phyloP scores from a whole-genome alignment of 768 basidiomycete genomes.

The Guyanaporus albipodus region DNA sequence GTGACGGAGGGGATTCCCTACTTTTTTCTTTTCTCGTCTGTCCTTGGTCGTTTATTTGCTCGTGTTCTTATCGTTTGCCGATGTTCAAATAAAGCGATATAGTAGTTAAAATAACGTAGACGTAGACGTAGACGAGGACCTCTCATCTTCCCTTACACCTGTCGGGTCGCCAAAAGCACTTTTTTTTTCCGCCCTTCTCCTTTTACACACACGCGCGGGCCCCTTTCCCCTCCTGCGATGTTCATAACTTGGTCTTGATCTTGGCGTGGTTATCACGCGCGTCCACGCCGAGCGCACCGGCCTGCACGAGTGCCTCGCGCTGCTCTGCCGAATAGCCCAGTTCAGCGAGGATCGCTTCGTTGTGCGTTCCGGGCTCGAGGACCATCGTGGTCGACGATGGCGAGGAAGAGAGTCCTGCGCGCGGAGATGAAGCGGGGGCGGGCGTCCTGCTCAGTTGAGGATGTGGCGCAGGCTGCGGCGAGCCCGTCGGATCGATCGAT shows the following conservation, averaged over 20 bases:
- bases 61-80: too few relatives aligned
- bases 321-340: slow-evolving; percentile 45
- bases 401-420: too few relatives aligned
- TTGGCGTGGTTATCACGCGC: slow-evolving; percentile 15
- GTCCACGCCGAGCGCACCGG: slow-evolving; percentile 47
- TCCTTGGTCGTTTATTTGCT: neutral
- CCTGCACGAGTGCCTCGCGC: slow-evolving; percentile 35
- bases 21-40: neutral
- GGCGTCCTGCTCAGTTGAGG: slow-evolving; percentile 41
- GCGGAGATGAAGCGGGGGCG: slow-evolving; percentile 8
- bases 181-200: too few relatives aligned
- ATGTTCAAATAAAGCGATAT: slow-evolving; percentile 4
- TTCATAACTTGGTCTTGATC: slow-evolving; percentile 24
- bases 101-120: slow-evolving; percentile 13
- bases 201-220: too few relatives aligned
- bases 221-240: too few relatives aligned
- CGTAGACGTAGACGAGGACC: slow-evolving; percentile 4
- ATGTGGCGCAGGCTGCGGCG: slow-evolving; percentile 47
- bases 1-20: slow-evolving; percentile 12
- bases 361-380: slow-evolving; percentile 51
- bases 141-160: too few relatives aligned
- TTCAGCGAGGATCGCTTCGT: slow-evolving; percentile 48
- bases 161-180: too few relatives aligned
- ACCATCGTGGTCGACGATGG: slow-evolving; percentile 12
- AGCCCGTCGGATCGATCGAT: slow-evolving; percentile 35